A percentile compares a stretch with the other conserved stretches of the same genome.
phyloP scores from a whole-genome alignment of 2,329 filamentous ascomycete species.

The Talaromyces verruculosus region DNA sequence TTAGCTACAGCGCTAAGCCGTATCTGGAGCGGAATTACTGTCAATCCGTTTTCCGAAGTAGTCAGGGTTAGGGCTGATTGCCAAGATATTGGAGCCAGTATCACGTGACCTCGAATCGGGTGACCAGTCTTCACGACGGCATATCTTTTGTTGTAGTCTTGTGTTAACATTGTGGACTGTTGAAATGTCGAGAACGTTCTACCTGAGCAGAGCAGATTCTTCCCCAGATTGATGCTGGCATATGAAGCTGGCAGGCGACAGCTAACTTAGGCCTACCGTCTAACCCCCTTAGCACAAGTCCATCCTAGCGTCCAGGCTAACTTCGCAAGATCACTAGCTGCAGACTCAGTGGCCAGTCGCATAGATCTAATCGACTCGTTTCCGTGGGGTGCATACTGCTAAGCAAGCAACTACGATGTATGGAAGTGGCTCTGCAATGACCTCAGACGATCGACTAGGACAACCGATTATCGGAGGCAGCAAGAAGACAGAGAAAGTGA shows the following conservation, averaged over 20 bases:
- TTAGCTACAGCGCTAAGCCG: neutral
- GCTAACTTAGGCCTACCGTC: neutral
- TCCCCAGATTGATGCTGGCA: neutral
- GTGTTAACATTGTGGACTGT: too few species aligned
- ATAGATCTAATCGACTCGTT: neutral
- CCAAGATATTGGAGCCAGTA: too few species aligned
- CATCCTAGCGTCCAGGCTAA: neutral
- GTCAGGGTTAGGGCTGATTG: neutral
- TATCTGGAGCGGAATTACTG: neutral
- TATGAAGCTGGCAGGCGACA: neutral
- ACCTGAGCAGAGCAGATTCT: too few species aligned
- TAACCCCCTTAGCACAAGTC: neutral
- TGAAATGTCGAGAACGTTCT: too few species aligned
- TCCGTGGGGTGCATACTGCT: slow-evolving; percentile 1
- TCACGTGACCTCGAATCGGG: neutral
- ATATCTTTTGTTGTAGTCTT: neutral
- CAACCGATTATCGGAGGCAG: neutral
- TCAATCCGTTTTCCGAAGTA: neutral
- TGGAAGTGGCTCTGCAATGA: neutral
- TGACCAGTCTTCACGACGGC: neutral
- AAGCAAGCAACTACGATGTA: neutral
- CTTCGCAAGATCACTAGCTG: neutral
- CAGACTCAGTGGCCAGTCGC: slow-evolving; percentile 1
- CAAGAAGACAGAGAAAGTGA: neutral
- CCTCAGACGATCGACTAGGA: neutral